These are phyloP conservation scores for Aegilops sharonensis DNA, from an alignment of 176 grass and related monocot species.

Conservation along the genomic window DNA sequence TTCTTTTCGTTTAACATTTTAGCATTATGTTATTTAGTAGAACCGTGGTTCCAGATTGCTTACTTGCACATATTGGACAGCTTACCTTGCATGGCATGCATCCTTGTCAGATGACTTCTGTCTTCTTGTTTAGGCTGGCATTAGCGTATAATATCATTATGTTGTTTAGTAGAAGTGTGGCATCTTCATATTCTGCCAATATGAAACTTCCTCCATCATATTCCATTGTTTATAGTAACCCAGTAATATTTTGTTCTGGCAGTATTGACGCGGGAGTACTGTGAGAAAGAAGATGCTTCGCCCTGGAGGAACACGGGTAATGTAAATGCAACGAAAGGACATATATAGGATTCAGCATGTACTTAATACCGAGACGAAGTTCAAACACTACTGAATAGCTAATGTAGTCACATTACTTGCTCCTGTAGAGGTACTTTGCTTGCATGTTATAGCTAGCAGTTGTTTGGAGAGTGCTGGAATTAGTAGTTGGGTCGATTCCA, in stretches of 20 bases:
- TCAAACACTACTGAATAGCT: neutral
- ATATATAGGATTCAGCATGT: conserved; percentile 3
- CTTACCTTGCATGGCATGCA: too few relatives aligned
- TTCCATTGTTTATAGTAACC: conserved; percentile 22
- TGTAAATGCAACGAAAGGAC: neutral
- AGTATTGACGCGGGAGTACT: conserved; percentile 21
- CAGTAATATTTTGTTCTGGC: conserved; percentile 27
- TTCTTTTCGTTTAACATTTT: conserved; percentile 24
- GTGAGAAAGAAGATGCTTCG: conserved; percentile 11
- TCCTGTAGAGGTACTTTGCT: neutral
- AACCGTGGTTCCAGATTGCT: too few relatives aligned
- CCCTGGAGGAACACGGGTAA: neutral
- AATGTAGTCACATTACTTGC: neutral
- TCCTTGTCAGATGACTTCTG: too few relatives aligned
- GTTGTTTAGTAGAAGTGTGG: neutral
- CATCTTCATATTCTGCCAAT: conserved; percentile 18
- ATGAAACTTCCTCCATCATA: neutral
- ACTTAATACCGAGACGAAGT: neutral
- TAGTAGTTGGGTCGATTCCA: neutral
- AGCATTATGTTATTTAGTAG: neutral
- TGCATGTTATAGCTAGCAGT: neutral
- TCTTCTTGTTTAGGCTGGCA: too few relatives aligned
- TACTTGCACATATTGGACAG: too few relatives aligned
- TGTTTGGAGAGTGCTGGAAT: conserved; percentile 2
- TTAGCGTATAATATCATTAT: neutral